Conservation (phyloP, 2,329 filamentous ascomycete genomes). For the Aureobasidium musti region DNA sequence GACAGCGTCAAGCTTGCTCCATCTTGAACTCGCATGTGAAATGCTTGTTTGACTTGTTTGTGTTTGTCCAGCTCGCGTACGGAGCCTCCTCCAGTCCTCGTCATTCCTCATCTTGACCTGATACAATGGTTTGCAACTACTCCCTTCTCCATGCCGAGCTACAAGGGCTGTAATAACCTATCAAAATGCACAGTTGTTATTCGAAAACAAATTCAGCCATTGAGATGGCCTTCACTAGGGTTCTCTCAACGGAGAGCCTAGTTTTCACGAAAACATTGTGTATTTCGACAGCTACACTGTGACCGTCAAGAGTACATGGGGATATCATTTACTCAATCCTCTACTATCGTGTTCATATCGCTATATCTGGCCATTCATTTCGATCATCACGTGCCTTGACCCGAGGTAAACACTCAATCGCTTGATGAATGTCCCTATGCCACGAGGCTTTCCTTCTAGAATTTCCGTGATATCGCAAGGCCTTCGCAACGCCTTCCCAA, state of each 20-base stretch:
- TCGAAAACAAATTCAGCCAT: too few relatives aligned
- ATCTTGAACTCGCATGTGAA: slow-evolving; percentile 13
- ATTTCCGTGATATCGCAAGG: neutral
- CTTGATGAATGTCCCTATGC: neutral
- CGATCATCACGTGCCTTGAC: neutral
- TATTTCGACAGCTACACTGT: too few relatives aligned
- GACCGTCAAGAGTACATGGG: too few relatives aligned
- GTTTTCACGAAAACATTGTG: too few relatives aligned
- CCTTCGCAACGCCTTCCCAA: neutral
- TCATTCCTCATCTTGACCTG: neutral
- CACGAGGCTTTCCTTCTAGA: neutral
- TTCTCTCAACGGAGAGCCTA: too few relatives aligned
- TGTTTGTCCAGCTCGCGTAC: too few relatives aligned
- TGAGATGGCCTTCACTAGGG: too few relatives aligned
- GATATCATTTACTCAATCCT: too few relatives aligned
- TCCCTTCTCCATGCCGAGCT: too few relatives aligned
- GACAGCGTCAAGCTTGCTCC: neutral
- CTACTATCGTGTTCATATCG: neutral
- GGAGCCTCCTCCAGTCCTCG: neutral
- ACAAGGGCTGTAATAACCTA: too few relatives aligned
- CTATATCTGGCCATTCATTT: neutral
- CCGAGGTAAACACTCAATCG: neutral
- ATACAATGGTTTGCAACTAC: too few relatives aligned
- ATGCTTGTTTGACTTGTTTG: slow-evolving; percentile 21
- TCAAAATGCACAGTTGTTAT: neutral